These are phyloP conservation scores for Saitozyma sp. DNA, from an alignment of 768 basidiomycete species.

Conservation along the genomic window DNA sequence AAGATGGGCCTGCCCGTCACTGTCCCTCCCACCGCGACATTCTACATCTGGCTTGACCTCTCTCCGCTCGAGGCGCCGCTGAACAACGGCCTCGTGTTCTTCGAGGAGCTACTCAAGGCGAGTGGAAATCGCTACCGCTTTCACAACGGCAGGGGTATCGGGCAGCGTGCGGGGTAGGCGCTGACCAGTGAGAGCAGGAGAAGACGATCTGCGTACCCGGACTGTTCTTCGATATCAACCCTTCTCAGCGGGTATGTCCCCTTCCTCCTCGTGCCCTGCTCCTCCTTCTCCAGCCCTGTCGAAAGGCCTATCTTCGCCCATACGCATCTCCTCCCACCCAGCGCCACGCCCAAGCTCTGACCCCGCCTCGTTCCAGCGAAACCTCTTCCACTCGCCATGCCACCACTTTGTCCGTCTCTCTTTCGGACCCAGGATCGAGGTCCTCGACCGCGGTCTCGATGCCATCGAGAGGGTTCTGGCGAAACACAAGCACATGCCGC, in stretches of 20 bases:
- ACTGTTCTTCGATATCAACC: constrained; percentile 66
- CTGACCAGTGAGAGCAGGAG: constrained; percentile 11
- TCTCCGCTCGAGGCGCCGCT: constrained; percentile 74
- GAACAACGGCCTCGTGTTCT: constrained; percentile 90
- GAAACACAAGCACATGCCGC: constrained; percentile 52
- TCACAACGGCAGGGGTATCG: not conserved
- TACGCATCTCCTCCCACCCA: too few species aligned
- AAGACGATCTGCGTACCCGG: constrained; percentile 83
- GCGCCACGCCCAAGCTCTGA: not conserved
- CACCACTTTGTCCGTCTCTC: constrained; percentile 79
- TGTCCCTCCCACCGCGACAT: constrained; percentile 64
- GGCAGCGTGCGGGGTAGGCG: not conserved
- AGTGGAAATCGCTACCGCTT: constrained; percentile 48
- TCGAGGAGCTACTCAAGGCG: constrained; percentile 88
- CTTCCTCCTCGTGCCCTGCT: not conserved
- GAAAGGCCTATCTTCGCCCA: too few species aligned
- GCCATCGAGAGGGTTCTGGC: constrained; percentile 77
- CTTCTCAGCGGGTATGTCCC: constrained; percentile 57
- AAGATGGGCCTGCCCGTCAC: constrained; percentile 74
- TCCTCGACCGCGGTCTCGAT: constrained; percentile 81
- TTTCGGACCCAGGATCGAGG: constrained; percentile 77
- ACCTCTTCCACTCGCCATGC: constrained; percentile 66
- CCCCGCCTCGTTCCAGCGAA: constrained; percentile 55
- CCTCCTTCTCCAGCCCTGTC: too few species aligned
- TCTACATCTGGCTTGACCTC: constrained; percentile 92